Evolutionary conservation across 345 rosid genomes (phyloP).

Genomic region (Citrus maxima): DNA sequence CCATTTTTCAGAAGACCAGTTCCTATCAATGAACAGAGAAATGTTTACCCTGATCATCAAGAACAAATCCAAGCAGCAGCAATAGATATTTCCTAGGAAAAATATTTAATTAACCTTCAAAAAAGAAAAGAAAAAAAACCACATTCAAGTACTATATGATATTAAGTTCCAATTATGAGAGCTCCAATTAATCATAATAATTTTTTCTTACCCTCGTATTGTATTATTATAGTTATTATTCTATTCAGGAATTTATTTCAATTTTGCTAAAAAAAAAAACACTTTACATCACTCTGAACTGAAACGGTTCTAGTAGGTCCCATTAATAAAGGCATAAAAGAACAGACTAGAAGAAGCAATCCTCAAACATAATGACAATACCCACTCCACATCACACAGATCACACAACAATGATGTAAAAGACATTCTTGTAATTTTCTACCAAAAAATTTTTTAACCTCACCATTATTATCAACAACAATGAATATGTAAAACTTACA

Average conservation of each 20-base stretch:
- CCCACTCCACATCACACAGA: background rate
- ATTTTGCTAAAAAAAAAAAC: background rate
- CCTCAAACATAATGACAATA: background rate
- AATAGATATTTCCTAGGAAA: background rate
- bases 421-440: background rate
- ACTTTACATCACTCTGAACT: background rate
- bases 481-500: too few relatives aligned
- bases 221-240: background rate
- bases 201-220: too few relatives aligned
- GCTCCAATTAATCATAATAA: background rate
- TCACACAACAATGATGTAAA: background rate
- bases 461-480: too few relatives aligned
- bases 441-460: too few relatives aligned
- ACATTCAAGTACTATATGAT: background rate
- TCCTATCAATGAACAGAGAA: background rate
- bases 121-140: too few relatives aligned
- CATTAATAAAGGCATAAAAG: background rate
- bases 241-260: background rate
- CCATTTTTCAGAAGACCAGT: background rate
- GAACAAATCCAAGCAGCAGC: background rate
- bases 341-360: background rate
- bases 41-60: background rate
- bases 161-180: too few relatives aligned
- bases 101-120: background rate
- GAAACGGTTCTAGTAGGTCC: slow-evolving; percentile 32